A percentile compares a stretch with the other conserved stretches of the same genome.
These are phyloP conservation scores for Thamnidium elegans DNA, from an alignment of 192 early-diverging fungal genomes.

Conservation along the genomic window DNA sequence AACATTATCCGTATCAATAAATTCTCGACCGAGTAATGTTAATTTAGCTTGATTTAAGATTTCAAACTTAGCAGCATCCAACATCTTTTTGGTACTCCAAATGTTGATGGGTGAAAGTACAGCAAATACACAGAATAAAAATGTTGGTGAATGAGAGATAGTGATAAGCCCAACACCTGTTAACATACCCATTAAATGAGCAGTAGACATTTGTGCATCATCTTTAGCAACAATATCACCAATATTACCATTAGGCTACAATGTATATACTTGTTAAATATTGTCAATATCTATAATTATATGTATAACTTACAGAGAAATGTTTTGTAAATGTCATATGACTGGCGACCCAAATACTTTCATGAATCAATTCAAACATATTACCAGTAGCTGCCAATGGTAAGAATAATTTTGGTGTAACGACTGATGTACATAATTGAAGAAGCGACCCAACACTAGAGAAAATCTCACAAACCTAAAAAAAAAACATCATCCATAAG, in stretches of 20 bases:
- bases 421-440: constrained; percentile 57
- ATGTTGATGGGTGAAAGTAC: constrained; percentile 58
- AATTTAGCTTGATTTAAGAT: constrained; percentile 63
- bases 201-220: constrained; percentile 67
- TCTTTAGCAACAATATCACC: constrained; percentile 73
- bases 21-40: constrained; percentile 47
- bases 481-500: not conserved
- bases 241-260: constrained; percentile 60
- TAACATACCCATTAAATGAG: constrained; percentile 61
- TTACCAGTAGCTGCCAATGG: constrained; percentile 56
- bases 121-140: constrained; percentile 54
- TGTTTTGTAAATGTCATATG: constrained; percentile 75
- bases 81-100: constrained; percentile 45
- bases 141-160: constrained; percentile 52
- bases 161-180: constrained; percentile 54
- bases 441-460: constrained; percentile 53
- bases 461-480: constrained; percentile 53
- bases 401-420: constrained; percentile 49
- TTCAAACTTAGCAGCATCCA: constrained; percentile 62
- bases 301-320: constrained; percentile 41
- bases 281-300: not conserved
- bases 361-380: constrained; percentile 59
- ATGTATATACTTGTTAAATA: not conserved
- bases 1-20: constrained; percentile 47
- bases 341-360: constrained; percentile 62